phyloP scores from a whole-genome alignment of 805 yeast species.

The Ascoidea asiatica region DNA sequence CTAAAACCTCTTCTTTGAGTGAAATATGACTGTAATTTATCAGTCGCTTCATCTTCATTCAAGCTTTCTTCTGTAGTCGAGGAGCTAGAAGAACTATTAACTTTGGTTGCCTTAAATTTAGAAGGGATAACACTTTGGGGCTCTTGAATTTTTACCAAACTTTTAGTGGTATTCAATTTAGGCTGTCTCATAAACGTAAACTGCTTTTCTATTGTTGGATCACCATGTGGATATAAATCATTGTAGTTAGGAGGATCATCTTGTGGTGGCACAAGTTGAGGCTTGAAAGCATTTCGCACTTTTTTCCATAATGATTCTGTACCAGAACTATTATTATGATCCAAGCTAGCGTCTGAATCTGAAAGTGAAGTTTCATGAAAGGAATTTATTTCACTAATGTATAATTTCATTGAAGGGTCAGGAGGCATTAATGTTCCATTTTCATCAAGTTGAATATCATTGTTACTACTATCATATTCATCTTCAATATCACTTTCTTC shows the following conservation, averaged over 20 bases:
- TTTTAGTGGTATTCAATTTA: constrained; percentile 1
- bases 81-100: constrained; percentile 2
- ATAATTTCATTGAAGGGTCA: constrained; percentile 1
- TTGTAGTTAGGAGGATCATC: constrained; percentile 43
- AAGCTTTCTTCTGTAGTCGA: constrained; percentile 1
- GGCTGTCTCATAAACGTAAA: constrained; percentile 11
- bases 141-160: constrained; percentile 1
- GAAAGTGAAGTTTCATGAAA: background rate
- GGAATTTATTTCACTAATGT: background rate
- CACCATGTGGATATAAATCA: constrained; percentile 54
- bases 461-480: constrained; percentile 15
- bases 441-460: constrained; percentile 18
- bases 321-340: constrained; percentile 4
- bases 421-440: constrained; percentile 13
- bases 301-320: constrained; percentile 22
- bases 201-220: constrained; percentile 7
- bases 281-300: constrained; percentile 19
- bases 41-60: constrained; percentile 1
- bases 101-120: background rate
- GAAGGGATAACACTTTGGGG: background rate
- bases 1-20: constrained; percentile 28
- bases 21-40: background rate
- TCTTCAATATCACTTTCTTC: constrained; percentile 15
- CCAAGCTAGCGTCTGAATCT: background rate
- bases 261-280: constrained; percentile 1